These are phyloP conservation scores for Ustilago bromivora DNA, from an alignment of 1,284 basidiomycete genomes.

Conservation along the genomic window DNA sequence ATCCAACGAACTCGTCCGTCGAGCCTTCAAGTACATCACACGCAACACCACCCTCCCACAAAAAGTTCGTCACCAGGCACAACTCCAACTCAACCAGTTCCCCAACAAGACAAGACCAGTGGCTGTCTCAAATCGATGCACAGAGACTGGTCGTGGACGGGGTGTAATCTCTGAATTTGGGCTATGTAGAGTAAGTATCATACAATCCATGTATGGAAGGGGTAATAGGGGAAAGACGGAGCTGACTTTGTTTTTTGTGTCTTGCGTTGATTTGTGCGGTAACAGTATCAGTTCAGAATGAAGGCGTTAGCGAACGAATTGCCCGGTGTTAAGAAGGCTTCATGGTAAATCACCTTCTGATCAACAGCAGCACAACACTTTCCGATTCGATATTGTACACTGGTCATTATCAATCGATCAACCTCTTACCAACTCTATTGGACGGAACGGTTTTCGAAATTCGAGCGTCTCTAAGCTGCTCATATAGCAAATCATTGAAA, in stretches of 20 bases:
- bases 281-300: slow-evolving; percentile 86
- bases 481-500: no score
- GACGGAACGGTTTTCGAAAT: no score
- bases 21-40: slow-evolving; percentile 68
- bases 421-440: not conserved
- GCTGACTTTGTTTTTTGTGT: not conserved
- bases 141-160: slow-evolving; percentile 83
- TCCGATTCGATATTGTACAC: slow-evolving; percentile 15
- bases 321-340: slow-evolving; percentile 87
- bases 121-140: slow-evolving; percentile 87
- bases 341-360: slow-evolving; percentile 75
- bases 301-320: slow-evolving; percentile 83
- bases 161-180: slow-evolving; percentile 90
- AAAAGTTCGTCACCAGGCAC: slow-evolving; percentile 92
- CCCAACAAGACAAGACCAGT: slow-evolving; percentile 83
- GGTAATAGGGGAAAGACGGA: not conserved
- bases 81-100: slow-evolving; percentile 90
- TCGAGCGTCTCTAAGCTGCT: no score
- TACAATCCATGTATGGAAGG: not conserved
- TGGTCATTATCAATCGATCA: slow-evolving; percentile 9
- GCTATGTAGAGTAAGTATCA: slow-evolving; percentile 80
- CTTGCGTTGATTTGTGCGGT: not conserved
- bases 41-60: slow-evolving; percentile 66
- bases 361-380: not conserved
- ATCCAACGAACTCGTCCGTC: slow-evolving; percentile 66